Base-by-base conservation (phyloP, 768 basidiomycete species). In the Pleurotus salmoneostramineus region DNA sequence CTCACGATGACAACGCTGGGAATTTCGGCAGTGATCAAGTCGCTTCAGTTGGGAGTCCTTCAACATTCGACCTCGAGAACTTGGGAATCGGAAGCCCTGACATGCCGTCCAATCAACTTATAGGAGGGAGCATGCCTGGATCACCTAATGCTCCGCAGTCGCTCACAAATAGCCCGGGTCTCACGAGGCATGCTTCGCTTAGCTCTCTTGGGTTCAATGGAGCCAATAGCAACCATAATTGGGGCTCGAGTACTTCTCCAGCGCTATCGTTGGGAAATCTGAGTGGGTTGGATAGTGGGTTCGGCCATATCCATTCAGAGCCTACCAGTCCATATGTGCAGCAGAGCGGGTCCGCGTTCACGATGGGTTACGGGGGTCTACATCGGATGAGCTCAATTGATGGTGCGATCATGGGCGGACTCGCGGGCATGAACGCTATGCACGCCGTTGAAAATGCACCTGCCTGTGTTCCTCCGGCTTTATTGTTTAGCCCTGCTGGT, bases 391-490 rank as follows among this genome's bases (percentile, higher is more conserved):
- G 37, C 32, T 55, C 52, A 8, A 40, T 55, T 31, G 52, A 55
- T 31, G 52, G 52, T n/a, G 52, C 52, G 8, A 21, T 55, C 12
- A 40, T 55, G 52, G 52, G 52, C n/a, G 52, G 52, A 6, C 14
- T 55, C 5, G 37, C 35, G 12, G 52, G 52, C 3, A 42, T 55
- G 37, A 55, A 55, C 32, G 52, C 36, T n/a, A n/a, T 55, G 14
- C 52, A 55, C 21, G 40, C 36, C 17, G 11, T 8, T 27, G 52
- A 43, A 33, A 42, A 60, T 3, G 68, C 49, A 1, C 63, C 69
- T 10, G 44, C 77, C 3, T 87, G 87, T 62, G 81, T 89, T 12
- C 84, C 85, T 7, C 88, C 88, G 12, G 84, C 86, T 0, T 73
- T 89, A 49, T 71, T 90, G 1, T 86, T 86, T 43, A 55, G 52